Base-by-base conservation (phyloP, 1,284 basidiomycete species). In the Naganishia albida region DNA sequence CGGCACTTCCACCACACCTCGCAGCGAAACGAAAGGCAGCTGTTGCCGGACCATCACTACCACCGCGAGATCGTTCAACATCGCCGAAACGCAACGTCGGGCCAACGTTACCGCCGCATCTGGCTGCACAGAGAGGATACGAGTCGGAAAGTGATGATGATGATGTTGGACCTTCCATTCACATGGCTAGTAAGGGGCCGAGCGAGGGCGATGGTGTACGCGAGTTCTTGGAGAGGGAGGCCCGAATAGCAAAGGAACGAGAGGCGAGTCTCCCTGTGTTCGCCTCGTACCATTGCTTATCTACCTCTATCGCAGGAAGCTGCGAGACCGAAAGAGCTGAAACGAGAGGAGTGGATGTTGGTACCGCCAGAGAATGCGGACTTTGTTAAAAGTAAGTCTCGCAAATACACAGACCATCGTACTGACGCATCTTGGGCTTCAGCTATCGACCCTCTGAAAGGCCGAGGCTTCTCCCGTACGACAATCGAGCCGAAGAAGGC, bases 271-370 rank as follows among this genome's bases (percentile, higher is more conserved):
- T 40, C 13, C n/a, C 7, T 4, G 18, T 26, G 65, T 50, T 30
- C 40, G 51, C 12, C n/a, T 63, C 30, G 2, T 39, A 66, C 48
- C 59, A 30, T 18, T 28, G 16, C 51, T 44, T 25, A n/a, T 60
- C 8, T 20, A 10, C 34, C 42, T 38, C 40, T 26, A 18, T 34
- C 10, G 67, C 65, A 88, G 86, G 88, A 89, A 81, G 86, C 85
- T 16, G 80, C 81, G 18, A 86, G 88, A 71, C 88, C 88, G 7
- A 89, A 91, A 76, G 84, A 84, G 49, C 80, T 85, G 34, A 82
- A 91, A 75, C 85, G 93, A 62, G 91, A 94, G 39, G 91, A 93
- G 75, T 96, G 93, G 93, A 96, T 96, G 93, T 83, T 95, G 43
- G 87, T 89, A 0, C 93, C 93, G 1, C 93, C 93, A 0, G 85